phyloP scores from a whole-genome alignment of 2,329 filamentous ascomycete genomes.

The Pseudodiploospora longispora region DNA sequence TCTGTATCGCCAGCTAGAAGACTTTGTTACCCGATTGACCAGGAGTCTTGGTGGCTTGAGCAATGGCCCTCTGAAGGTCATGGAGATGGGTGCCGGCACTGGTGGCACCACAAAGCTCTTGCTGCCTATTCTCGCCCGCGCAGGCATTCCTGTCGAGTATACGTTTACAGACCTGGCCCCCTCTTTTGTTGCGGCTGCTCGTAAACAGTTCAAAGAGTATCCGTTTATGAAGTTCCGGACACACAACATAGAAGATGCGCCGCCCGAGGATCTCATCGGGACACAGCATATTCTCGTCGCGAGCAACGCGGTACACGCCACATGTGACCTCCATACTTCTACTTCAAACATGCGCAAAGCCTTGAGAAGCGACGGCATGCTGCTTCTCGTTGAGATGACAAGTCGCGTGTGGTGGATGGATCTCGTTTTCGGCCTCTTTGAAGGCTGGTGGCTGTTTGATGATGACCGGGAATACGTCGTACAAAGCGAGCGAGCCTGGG shows the following conservation, averaged over 20 bases:
- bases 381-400: slow-evolving; percentile 13
- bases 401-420: slow-evolving; percentile 18
- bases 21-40: slow-evolving; percentile 18
- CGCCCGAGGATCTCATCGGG: slow-evolving; percentile 9
- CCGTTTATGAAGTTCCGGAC: slow-evolving; percentile 29
- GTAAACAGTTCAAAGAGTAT: slow-evolving; percentile 18
- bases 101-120: slow-evolving; percentile 26
- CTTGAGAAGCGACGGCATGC: slow-evolving; percentile 10
- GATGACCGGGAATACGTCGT: slow-evolving; percentile 10
- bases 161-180: slow-evolving; percentile 31
- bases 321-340: slow-evolving; percentile 14
- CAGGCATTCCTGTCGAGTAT: slow-evolving; percentile 23
- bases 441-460: slow-evolving; percentile 27
- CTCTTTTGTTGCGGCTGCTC: slow-evolving; percentile 8
- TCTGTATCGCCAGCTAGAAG: slow-evolving; percentile 24
- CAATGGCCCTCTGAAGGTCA: slow-evolving; percentile 18
- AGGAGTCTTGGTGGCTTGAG: neutral
- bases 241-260: slow-evolving; percentile 4
- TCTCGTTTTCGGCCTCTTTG: slow-evolving; percentile 24
- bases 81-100: slow-evolving; percentile 19
- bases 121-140: slow-evolving; percentile 17
- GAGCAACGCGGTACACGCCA: slow-evolving; percentile 29
- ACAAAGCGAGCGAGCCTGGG: slow-evolving; percentile 6
- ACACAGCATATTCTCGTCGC: slow-evolving; percentile 24
- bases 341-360: slow-evolving; percentile 12